Evolutionary conservation across 1,139 yeast genomes (phyloP), one percentile per base, ranked within the genome.

Genomic region (Suhomyces guaymorum): DNA sequence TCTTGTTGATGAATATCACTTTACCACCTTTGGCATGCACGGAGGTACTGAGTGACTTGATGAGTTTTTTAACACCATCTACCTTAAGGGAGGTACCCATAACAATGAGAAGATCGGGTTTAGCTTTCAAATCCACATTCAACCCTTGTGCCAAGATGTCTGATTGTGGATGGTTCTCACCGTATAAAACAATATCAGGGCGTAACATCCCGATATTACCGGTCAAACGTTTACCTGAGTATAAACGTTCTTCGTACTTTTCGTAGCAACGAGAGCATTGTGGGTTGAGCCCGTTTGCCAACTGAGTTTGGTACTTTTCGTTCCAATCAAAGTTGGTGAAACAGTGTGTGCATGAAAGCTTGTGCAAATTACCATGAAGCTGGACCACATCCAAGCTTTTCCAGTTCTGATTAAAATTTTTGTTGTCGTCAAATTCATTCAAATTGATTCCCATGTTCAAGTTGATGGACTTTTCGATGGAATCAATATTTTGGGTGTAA

Each of bases 331-430:
- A 79, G 16, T 61, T 63, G 27, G 68, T 53, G 42, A 71, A 73
- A 56, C 97, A 92, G 32, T 70, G 69, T 8, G 88, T 82, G 55
- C 96, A 88, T 16, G 82, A 66, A 37, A 92, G 65, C 36, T 75
- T 72, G 52, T 86, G 87, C 35, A 92, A 66, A 57, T 88, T 90
- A 1, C 98, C 98, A 53, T 92, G 98, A 25, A 92, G 66, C 57
- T 88, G 97, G 8, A 90, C 81, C 13, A 87, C 95, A 47, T 88
- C 90, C 36, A 79, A 61, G 24, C 66, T 67, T 46, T 74, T 78
- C 90, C 89, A 82, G 32, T 48, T 54, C 41, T 66, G 62, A 28
- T 53, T 55, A 46, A 70, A 70, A 26, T 51, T 54, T 31, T 55
- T 52, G 22, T 43, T 43, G 30, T 44, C 40, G 23, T 49, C 54